Evolutionary conservation across 192 early-diverging fungal genomes (phyloP).

Genomic region (Cladochytrium replicatum): DNA sequence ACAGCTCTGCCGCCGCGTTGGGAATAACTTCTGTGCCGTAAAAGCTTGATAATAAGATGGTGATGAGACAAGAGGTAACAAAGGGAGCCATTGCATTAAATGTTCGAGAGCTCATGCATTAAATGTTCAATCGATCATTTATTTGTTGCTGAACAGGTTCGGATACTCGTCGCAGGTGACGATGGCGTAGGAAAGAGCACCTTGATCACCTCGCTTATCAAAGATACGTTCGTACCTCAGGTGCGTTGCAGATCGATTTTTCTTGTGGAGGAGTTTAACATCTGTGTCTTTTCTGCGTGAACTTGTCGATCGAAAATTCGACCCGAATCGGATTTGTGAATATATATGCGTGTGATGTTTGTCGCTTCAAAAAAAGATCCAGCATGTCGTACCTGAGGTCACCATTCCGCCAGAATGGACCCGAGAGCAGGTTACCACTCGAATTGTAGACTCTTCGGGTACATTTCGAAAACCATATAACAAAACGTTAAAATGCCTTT

Average conservation of each 20-base stretch:
- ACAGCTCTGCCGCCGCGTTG: too few species aligned
- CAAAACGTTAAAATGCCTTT: background rate
- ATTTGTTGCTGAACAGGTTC: background rate
- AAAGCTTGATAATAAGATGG: too few species aligned
- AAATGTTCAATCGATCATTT: constrained; percentile 3
- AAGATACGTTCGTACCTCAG: constrained; percentile 89
- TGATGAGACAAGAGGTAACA: too few species aligned
- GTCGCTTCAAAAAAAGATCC: constrained; percentile 49
- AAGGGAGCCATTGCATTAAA: too few species aligned
- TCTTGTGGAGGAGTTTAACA: background rate
- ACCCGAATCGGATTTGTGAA: background rate
- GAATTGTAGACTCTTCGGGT: constrained; percentile 97
- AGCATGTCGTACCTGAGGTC: constrained; percentile 98
- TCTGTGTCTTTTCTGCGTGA: background rate
- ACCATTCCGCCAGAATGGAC: constrained; percentile 98
- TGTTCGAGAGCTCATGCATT: too few species aligned
- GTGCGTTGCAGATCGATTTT: constrained; percentile 55
- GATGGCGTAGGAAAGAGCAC: constrained; percentile 95
- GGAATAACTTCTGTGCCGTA: too few species aligned
- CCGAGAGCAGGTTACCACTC: constrained; percentile 89
- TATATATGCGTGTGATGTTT: background rate
- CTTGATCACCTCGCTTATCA: constrained; percentile 91
- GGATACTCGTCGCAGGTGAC: too few species aligned
- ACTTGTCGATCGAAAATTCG: background rate
- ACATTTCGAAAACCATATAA: background rate